Evolutionary conservation across 768 basidiomycete species (phyloP), one percentile per base, ranked within the genome.

Genomic region (Galerina marginata): DNA sequence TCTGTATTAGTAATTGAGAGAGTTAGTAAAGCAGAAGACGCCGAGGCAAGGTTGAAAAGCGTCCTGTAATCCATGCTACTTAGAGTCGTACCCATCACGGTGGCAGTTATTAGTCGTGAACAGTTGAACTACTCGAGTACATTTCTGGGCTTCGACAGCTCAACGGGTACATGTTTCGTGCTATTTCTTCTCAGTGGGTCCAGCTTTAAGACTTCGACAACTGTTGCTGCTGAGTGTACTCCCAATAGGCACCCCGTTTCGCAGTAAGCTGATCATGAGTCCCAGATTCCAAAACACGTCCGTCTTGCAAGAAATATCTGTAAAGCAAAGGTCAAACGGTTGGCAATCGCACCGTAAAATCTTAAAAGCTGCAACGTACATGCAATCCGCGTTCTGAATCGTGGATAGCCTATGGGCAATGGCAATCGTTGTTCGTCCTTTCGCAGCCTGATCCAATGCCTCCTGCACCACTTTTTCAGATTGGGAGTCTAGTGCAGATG

Each of bases 381-480:
- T 96, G 72, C 85, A 80, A 71, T 95, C 87, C 12, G 93, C 93
- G 66, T 93, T 92, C 72, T 96, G 93, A 62, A 96, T 95, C 2
- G 92, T 93, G 6, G 90, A 92, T 50, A 99, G 74, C 48, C 96
- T 85, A 75, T 98, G 96, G 1, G 96, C 96, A 59, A 99, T 96
- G 15, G 95, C 91, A 56, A 95, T 89, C 1, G 95, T 96, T 6
- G 95, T 96, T 53, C 96, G 84, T 36, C 95, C 95, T 75, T 86
- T 90, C 0, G 94, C 88, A 9, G 96, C 96, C 67, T 87, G 83
- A 73, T 98, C 96, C 29, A 98, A 82, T 2, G 96, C 96, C 3
- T 84, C 89, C 69, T 98, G 96, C 5, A 99, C 96, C 46, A 98
- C 89, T 72, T 92, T 93, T 74, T 96, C 95, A 12, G 91, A 93